phyloP scores from a whole-genome alignment of 768 basidiomycete genomes.

The Boletus subparvulus region DNA sequence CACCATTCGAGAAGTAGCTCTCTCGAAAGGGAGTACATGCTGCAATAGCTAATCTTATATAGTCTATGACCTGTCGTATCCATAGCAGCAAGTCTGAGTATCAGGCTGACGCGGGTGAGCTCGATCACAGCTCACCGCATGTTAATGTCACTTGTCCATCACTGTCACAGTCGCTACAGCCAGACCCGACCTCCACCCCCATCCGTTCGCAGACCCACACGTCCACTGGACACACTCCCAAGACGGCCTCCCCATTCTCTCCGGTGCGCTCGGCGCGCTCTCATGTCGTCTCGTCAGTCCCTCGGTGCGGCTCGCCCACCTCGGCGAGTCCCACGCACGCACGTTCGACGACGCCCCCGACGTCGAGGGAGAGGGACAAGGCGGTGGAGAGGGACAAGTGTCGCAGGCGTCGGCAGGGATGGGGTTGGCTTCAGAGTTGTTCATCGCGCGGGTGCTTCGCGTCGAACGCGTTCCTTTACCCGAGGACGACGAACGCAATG shows the following conservation, averaged over 20 bases:
- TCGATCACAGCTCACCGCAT: no score
- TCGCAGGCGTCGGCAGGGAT: conserved; percentile 26
- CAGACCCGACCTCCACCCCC: conserved; percentile 62
- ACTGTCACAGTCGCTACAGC: no score
- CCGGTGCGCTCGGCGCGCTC: conserved; percentile 65
- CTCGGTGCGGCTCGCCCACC: conserved; percentile 61
- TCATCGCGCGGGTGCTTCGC: conserved; percentile 73
- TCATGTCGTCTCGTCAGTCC: conserved; percentile 65
- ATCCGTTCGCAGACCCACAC: conserved; percentile 47
- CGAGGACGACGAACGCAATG: conserved; percentile 16
- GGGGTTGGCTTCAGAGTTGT: conserved; percentile 63
- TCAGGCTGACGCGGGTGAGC: no score
- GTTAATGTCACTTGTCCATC: no score
- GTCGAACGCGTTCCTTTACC: conserved; percentile 45
- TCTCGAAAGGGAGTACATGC: no score
- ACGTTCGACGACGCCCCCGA: conserved; percentile 18
- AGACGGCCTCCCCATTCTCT: conserved; percentile 61
- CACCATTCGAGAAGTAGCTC: no score
- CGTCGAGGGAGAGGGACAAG: conserved; percentile 1
- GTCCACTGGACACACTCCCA: conserved; percentile 41
- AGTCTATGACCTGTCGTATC: no score
- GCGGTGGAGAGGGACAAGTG: conserved; percentile 2
- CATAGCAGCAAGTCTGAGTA: no score
- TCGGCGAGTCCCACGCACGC: conserved; percentile 30
- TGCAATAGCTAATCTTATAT: no score